A percentile compares a stretch with the other conserved stretches of the same genome.
Evolutionary conservation across 345 rosid species (phyloP).

Genomic region (Melastoma malabathricum): DNA sequence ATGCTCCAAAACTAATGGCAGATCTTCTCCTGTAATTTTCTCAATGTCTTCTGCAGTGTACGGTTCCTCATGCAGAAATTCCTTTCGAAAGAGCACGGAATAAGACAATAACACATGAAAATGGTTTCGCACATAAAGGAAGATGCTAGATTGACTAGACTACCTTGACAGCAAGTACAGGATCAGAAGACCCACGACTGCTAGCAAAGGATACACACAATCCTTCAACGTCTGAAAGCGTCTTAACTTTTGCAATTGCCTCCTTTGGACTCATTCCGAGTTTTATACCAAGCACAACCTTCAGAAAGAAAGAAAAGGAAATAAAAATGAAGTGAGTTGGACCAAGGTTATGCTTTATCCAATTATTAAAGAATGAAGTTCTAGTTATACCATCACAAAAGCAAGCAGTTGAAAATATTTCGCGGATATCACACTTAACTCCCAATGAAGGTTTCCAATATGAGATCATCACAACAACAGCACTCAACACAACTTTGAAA

Average conservation of each 20-base stretch:
- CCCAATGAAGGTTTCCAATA: too few relatives aligned
- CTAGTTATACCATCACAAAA: too few relatives aligned
- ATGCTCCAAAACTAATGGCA: conserved; percentile 46
- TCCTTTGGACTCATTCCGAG: conserved; percentile 72
- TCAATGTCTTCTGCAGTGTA: conserved; percentile 75
- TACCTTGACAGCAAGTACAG: conserved; percentile 86
- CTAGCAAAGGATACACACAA: conserved; percentile 58
- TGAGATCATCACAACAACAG: background rate
- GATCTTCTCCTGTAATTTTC: conserved; percentile 30
- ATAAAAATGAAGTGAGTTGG: background rate
- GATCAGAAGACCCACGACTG: conserved; percentile 50
- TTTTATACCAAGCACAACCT: conserved; percentile 82
- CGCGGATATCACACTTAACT: background rate
- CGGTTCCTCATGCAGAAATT: conserved; percentile 64
- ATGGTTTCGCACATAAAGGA: background rate
- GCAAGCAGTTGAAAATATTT: too few relatives aligned
- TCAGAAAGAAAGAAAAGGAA: conserved; percentile 7
- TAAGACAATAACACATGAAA: background rate
- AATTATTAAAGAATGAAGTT: background rate
- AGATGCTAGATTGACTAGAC: conserved; percentile 6
- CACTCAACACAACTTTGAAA: background rate
- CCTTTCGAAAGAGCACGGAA: conserved; percentile 22
- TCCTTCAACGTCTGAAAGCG: conserved; percentile 92
- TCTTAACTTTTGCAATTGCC: conserved; percentile 57
- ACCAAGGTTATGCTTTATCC: background rate